A percentile compares a stretch with the other conserved stretches of the same genome.
Conservation (phyloP, 176 grass and related monocot species). For the Dactylis glomerata region DNA sequence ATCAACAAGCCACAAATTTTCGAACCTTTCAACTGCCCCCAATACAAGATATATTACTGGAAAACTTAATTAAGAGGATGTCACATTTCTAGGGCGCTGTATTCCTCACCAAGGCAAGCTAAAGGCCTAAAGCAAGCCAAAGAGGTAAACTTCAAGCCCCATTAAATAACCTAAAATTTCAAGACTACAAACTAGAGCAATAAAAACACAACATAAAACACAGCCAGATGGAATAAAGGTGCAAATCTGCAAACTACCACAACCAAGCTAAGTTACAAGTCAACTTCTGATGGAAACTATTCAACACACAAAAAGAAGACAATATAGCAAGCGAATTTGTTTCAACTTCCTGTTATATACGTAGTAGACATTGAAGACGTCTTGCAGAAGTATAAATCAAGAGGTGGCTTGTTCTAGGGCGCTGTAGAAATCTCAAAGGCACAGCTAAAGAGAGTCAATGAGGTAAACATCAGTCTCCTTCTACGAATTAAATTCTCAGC, state of each 20-base stretch:
- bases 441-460: conserved; percentile 18
- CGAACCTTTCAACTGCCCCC: not conserved
- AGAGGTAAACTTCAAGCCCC: conserved; percentile 65
- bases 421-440: conserved; percentile 78
- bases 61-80: no score
- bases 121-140: conserved; percentile 16
- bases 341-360: not conserved
- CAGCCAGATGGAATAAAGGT: no score
- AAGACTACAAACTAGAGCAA: no score
- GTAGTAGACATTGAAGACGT: not conserved
- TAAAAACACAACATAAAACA: no score
- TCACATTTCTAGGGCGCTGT: conserved; percentile 17
- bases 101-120: conserved; percentile 57
- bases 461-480: conserved; percentile 53
- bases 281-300: no score
- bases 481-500: not conserved
- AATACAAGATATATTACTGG: no score
- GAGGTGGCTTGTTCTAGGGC: conserved; percentile 49
- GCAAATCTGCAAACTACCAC: no score
- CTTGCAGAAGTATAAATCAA: conserved; percentile 24
- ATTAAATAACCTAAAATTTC: no score
- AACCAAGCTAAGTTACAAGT: no score
- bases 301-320: no score
- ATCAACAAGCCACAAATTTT: not conserved
- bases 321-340: not conserved